phyloP scores from a whole-genome alignment of 768 basidiomycete species.

The Phylloporus arenicola region DNA sequence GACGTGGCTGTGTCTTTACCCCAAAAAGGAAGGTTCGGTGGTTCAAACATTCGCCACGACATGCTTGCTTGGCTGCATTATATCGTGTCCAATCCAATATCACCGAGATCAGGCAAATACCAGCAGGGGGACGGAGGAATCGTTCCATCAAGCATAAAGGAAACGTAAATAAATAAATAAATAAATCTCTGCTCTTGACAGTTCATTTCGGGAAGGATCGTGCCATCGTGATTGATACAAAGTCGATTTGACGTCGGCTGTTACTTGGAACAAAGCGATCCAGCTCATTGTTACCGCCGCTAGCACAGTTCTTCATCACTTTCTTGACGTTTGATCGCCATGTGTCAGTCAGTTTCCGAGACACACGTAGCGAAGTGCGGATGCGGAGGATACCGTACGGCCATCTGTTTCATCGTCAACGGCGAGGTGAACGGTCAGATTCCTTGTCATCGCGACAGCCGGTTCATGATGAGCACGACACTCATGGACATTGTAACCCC shows the following conservation, averaged over 20 bases:
- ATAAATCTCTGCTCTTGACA: constrained; percentile 11
- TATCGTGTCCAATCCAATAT: neutral
- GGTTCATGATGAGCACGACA: neutral
- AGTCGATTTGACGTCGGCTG: constrained; percentile 23
- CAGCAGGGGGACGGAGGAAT: neutral
- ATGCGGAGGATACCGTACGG: constrained; percentile 14
- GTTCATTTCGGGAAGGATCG: constrained; percentile 18
- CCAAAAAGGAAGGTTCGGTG: constrained; percentile 31
- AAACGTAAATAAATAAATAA: neutral
- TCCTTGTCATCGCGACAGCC: constrained; percentile 12
- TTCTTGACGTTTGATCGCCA: constrained; percentile 26
- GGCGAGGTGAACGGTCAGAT: constrained; percentile 2
- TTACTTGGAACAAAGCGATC: constrained; percentile 12
- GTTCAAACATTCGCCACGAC: neutral
- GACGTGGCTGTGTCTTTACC: constrained; percentile 13
- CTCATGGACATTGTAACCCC: neutral
- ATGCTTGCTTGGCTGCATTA: neutral
- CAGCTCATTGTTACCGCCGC: constrained; percentile 26
- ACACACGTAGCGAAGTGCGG: constrained; percentile 18
- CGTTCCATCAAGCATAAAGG: neutral
- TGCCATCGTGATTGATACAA: constrained; percentile 11
- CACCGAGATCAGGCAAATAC: neutral
- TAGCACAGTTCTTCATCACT: constrained; percentile 3
- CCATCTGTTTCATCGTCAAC: constrained; percentile 26
- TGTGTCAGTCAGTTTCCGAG: constrained; percentile 16